These are phyloP conservation scores for Claviceps digitariae DNA, from an alignment of 2,329 filamentous ascomycete species.

Conservation along the genomic window DNA sequence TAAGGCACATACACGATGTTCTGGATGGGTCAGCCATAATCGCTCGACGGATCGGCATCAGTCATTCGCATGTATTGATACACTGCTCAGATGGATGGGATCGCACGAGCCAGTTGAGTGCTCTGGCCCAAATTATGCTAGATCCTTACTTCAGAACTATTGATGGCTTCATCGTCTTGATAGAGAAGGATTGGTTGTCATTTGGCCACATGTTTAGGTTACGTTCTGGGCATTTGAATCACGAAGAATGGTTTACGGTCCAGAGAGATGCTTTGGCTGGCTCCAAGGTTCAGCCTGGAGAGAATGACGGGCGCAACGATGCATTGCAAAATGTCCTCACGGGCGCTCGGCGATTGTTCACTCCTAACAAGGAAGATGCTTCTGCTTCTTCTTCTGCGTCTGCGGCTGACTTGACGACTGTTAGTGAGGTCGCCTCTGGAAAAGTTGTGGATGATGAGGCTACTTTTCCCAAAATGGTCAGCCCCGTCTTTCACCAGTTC, in stretches of 20 bases:
- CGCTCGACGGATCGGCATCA: constrained; percentile 74
- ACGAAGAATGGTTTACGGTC: constrained; percentile 86
- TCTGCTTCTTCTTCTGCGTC: constrained; percentile 20
- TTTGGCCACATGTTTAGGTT: constrained; percentile 97
- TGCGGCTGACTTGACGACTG: constrained; percentile 39
- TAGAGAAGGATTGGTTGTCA: constrained; percentile 96
- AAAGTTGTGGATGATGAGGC: constrained; percentile 42
- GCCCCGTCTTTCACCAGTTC: constrained; percentile 95
- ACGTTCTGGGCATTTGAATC: constrained; percentile 74
- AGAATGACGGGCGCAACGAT: constrained; percentile 50
- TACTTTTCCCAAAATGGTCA: constrained; percentile 80
- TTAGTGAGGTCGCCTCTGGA: constrained; percentile 25
- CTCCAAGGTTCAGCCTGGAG: constrained; percentile 45
- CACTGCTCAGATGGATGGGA: constrained; percentile 99
- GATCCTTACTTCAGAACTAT: constrained; percentile 93
- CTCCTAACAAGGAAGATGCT: constrained; percentile 46
- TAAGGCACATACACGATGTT: constrained; percentile 76
- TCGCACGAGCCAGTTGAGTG: constrained; percentile 86
- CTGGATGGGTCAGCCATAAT: constrained; percentile 77
- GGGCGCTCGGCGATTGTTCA: constrained; percentile 82
- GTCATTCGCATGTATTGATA: constrained; percentile 88
- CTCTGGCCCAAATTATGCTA: constrained; percentile 80
- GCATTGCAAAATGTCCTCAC: constrained; percentile 78
- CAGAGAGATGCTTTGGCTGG: constrained; percentile 69
- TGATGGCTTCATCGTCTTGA: constrained; percentile 82